Base-by-base conservation (phyloP, 441 rosid genomes). In the Sinapis alba region DNA sequence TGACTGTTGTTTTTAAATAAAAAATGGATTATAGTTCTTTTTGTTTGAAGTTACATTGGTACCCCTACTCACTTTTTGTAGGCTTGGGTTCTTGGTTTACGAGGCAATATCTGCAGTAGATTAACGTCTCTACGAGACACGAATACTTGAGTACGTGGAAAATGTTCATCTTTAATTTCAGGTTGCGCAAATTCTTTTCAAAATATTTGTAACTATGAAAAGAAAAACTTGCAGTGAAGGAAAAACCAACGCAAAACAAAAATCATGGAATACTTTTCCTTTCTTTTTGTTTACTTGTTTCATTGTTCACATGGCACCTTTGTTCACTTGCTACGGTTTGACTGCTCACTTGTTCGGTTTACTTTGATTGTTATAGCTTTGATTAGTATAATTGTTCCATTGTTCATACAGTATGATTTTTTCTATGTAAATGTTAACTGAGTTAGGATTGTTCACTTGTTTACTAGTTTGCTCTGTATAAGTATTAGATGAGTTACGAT, bases 31-130 rank as follows among this genome's bases (percentile, higher is more conserved):
- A 66, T 50, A 50, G 16, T 0, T 36, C 1, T 0, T 0, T 0
- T 47, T 68, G 20, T 0, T 1, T 0, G 8, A 51, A 68, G 51
- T 81, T 81, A 88, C 92, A 4, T 8, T 0, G 56, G 9, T 54
- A 30, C 41, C 91, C 93, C 15, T 54, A 21, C 21, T 0, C 8
- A 58, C 74, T 62, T 71, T 75, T 59, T n/a, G 80, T 77, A 77
- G 78, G 80, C 66, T 41, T 60, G 73, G 53, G 24, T 43, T 77
- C 69, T 67, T 67, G 66, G 54, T 63, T 56, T 68, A 68, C 78
- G 73, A 72, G 81, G 77, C 67, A 60, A 16, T 57, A 28, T 57
- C 7, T 32, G 53, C 21, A 30, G 20, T 20, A 20, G 24, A 62
- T 43, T 57, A 64, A 43, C 69, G 15, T 53, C 53, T 6, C 60